Evolutionary conservation across 75 land plant species (phyloP).

Genomic region (Sequoia sempervirens): DNA sequence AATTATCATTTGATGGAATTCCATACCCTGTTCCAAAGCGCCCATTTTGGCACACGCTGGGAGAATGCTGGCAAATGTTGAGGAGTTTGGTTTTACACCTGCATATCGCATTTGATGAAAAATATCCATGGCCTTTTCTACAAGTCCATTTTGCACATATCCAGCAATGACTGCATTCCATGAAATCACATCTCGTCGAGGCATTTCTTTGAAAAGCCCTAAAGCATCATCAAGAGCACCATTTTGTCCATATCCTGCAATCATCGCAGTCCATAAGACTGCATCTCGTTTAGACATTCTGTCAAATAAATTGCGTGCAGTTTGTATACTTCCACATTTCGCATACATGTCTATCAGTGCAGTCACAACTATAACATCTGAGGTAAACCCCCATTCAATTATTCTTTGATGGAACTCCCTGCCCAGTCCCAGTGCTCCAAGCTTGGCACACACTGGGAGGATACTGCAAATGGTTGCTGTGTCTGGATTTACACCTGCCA

Average conservation of each 20-base stretch:
- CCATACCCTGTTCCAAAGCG: slow-evolving; percentile 37
- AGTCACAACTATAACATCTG: slow-evolving; percentile 12
- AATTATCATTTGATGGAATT: slow-evolving; percentile 34
- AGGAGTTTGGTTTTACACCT: slow-evolving; percentile 30
- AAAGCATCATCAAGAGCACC: slow-evolving; percentile 16
- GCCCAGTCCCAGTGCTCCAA: not conserved
- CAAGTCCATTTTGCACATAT: slow-evolving; percentile 24
- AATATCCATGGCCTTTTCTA: slow-evolving; percentile 17
- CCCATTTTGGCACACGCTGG: slow-evolving; percentile 39
- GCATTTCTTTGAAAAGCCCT: slow-evolving; percentile 22
- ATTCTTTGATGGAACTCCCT: slow-evolving; percentile 1
- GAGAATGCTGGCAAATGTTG: slow-evolving; percentile 26
- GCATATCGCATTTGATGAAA: slow-evolving; percentile 25
- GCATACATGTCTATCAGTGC: slow-evolving; percentile 21
- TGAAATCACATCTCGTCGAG: slow-evolving; percentile 11
- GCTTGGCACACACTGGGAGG: slow-evolving; percentile 14
- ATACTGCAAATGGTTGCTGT: not conserved
- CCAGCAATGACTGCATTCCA: slow-evolving; percentile 27
- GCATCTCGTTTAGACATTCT: not conserved
- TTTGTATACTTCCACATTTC: slow-evolving; percentile 12
- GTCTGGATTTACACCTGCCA: slow-evolving; percentile 9
- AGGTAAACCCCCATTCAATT: not conserved
- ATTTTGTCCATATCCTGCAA: slow-evolving; percentile 31
- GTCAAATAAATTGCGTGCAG: slow-evolving; percentile 12
- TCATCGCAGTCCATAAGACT: slow-evolving; percentile 23